Evolutionary conservation across 2,329 filamentous ascomycete genomes (phyloP), one percentile per base, ranked within the genome.

Genomic region (Stromatinia cepivora): DNA sequence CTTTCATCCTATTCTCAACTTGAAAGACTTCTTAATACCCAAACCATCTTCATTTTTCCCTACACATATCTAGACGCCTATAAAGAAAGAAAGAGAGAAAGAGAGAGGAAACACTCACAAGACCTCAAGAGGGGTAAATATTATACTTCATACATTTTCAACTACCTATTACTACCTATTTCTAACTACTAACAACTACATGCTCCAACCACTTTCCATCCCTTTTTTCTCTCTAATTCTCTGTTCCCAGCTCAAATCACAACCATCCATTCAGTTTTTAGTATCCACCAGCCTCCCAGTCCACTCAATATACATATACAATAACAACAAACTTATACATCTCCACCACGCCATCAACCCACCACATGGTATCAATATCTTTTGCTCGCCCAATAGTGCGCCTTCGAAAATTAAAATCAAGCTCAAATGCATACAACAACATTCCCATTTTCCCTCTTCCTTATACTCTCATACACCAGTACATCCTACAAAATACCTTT

Each of bases 281-380:
- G 31, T n/a, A 57, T 20, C n/a, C 54, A 5, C 10, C 7, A 34
- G 36, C 6, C 34, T 36, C 31, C n/a, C 11, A 22, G 15, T 57
- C 36, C 22, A 22, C 31, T 57, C 54, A 36, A 36, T 57, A 39
- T 15, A 57, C 11, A 39, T 57, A 39, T 13, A 57, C 34, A 34
- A 39, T n/a, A 15, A 22, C 34, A 57, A 57, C 31, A 57, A n/a
- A 57, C 11, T 34, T 57, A 39, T 57, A 57, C 54, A 36, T 11
- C 22, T 39, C 22, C 31, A 34, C 7, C 54, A 57, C 8, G 13
- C 10, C n/a, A 22, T 36, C 31, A 46, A 46, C 17, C 39, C 17
- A 31, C 9, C 6, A 61, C 25, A 46, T 34, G 57, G 57, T 61
- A 61, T 61, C 57, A 34, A 61, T 45, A 46, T 61, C 20, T 36